Evolutionary conservation across 352 stramenopile genomes (phyloP).

Genomic region (Lagenidium giganteum): DNA sequence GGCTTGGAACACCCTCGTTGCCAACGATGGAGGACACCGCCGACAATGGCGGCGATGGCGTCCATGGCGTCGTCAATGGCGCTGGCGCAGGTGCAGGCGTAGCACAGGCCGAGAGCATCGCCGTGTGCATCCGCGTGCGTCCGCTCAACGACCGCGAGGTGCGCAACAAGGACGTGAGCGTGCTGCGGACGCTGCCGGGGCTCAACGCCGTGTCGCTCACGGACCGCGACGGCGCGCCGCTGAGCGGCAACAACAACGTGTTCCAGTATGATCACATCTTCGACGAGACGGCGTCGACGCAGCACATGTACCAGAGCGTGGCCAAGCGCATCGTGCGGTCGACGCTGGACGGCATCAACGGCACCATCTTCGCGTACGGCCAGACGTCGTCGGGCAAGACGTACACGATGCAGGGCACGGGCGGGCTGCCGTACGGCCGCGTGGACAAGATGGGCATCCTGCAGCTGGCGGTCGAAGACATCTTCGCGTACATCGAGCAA

Average conservation of each 20-base stretch:
- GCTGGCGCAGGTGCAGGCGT: neutral
- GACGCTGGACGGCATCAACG: conserved; percentile 73
- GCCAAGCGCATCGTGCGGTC: conserved; percentile 71
- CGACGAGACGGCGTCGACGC: conserved; percentile 37
- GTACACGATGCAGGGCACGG: conserved; percentile 94
- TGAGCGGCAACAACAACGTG: conserved; percentile 61
- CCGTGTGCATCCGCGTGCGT: conserved; percentile 79
- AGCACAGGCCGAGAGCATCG: conserved; percentile 63
- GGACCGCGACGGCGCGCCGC: conserved; percentile 39
- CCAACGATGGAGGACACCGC: too few relatives aligned
- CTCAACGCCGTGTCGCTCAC: conserved; percentile 56
- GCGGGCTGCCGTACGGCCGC: conserved; percentile 13
- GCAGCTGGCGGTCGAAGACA: conserved; percentile 92
- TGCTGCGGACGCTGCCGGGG: conserved; percentile 31
- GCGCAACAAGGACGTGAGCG: conserved; percentile 29
- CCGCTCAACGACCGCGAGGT: conserved; percentile 71
- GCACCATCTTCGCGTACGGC: conserved; percentile 94
- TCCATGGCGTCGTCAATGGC: neutral
- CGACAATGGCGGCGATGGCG: neutral
- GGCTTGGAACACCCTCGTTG: too few relatives aligned
- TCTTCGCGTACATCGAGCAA: conserved; percentile 88
- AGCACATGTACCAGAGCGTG: conserved; percentile 52
- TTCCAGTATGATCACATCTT: conserved; percentile 84
- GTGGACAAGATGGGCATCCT: conserved; percentile 65
- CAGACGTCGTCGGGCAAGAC: conserved; percentile 96